These are phyloP conservation scores for Lachancea quebecensis DNA, from an alignment of 805 yeast species.

Conservation along the genomic window DNA sequence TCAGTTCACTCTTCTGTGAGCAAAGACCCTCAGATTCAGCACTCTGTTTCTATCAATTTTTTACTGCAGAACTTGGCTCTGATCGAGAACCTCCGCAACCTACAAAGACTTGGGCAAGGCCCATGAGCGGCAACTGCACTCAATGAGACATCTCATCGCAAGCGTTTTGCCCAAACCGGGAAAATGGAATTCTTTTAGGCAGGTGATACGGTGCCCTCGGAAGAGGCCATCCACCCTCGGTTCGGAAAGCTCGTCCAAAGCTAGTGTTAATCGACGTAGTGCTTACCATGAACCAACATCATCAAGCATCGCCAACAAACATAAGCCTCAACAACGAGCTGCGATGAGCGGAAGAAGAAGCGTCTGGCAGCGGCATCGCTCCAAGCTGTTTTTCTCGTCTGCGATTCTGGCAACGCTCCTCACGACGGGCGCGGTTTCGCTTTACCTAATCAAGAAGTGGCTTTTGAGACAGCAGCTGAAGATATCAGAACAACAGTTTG, in stretches of 20 bases:
- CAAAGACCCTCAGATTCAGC: not conserved
- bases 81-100: slow-evolving; percentile 15
- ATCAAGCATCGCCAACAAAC: too few relatives aligned
- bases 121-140: not conserved
- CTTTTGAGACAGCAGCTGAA: slow-evolving; percentile 38
- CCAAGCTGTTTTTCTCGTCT: slow-evolving; percentile 20
- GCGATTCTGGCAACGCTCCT: slow-evolving; percentile 20
- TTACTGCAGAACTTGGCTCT: slow-evolving; percentile 11
- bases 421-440: slow-evolving; percentile 25
- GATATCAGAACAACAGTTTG: slow-evolving; percentile 49
- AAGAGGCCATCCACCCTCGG: not conserved
- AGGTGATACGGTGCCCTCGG: not conserved
- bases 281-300: too few relatives aligned
- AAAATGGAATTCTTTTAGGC: not conserved
- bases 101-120: slow-evolving; percentile 7
- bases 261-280: too few relatives aligned
- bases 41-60: slow-evolving; percentile 2
- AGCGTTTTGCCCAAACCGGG: not conserved
- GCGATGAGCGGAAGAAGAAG: slow-evolving; percentile 10
- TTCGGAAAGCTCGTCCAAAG: not conserved
- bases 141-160: not conserved
- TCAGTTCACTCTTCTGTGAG: not conserved
- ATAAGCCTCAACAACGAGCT: too few relatives aligned
- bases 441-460: slow-evolving; percentile 27
- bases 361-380: slow-evolving; percentile 21